Conservation (phyloP, 768 basidiomycete species). For the Botryobasidium botryosum region DNA sequence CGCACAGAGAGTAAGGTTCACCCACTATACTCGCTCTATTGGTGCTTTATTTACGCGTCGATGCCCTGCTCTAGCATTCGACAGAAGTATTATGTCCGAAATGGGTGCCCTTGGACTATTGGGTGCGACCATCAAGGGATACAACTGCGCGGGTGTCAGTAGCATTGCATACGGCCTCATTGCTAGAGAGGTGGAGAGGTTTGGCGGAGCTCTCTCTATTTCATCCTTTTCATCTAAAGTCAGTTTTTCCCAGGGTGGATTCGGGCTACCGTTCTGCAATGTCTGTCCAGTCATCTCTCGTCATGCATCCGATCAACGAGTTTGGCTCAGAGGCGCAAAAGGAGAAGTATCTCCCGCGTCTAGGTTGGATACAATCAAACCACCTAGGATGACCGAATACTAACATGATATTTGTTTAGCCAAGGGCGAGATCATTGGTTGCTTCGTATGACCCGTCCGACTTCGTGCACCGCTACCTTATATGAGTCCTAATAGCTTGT, state of each 20-base stretch:
- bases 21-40: not conserved
- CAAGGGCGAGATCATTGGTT: conserved; percentile 73
- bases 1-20: conserved; percentile 55
- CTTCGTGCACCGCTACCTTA: not conserved
- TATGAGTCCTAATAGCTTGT: not conserved
- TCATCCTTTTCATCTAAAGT: not conserved
- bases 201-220: not conserved
- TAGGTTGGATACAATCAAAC: conserved; percentile 32
- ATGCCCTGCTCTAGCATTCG: conserved; percentile 38
- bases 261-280: conserved; percentile 92
- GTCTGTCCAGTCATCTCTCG: conserved; percentile 89
- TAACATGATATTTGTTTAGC: conserved; percentile 27
- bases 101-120: conserved; percentile 88
- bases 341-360: conserved; percentile 70
- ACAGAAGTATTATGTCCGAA: conserved; percentile 58
- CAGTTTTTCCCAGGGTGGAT: conserved; percentile 45
- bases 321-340: conserved; percentile 85
- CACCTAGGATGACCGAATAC: not conserved
- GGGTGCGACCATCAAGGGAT: conserved; percentile 83
- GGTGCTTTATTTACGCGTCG: not conserved
- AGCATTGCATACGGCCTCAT: conserved; percentile 90
- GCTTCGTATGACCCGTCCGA: conserved; percentile 51
- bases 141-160: conserved; percentile 83
- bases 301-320: conserved; percentile 86
- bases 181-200: conserved; percentile 87